These are phyloP conservation scores for Mucor indicus DNA, from an alignment of 371 early-diverging fungal genomes.

Conservation along the genomic window DNA sequence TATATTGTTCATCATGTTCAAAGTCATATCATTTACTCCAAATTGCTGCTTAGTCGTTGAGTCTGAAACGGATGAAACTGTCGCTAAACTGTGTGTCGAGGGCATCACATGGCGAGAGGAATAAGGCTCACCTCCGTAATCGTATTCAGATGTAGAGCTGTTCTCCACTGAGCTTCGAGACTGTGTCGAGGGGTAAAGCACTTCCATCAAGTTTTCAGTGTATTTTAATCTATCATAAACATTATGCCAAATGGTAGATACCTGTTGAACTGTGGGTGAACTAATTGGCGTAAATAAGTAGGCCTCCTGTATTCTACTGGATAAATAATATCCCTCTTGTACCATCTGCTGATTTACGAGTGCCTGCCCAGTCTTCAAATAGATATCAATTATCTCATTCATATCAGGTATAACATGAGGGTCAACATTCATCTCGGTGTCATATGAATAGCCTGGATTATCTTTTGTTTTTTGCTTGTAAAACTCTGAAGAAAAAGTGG, in stretches of 20 bases:
- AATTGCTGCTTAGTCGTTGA: background rate
- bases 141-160: constrained; percentile 9
- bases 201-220: constrained; percentile 23
- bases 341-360: constrained; percentile 34
- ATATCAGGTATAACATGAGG: constrained; percentile 20
- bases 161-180: constrained; percentile 12
- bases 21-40: constrained; percentile 25
- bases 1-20: constrained; percentile 57
- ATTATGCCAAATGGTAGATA: constrained; percentile 27
- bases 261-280: background rate
- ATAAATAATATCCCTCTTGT: constrained; percentile 29
- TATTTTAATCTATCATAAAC: constrained; percentile 14
- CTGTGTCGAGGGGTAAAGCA: constrained; percentile 25
- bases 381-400: constrained; percentile 26
- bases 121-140: constrained; percentile 9
- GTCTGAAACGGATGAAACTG: constrained; percentile 16
- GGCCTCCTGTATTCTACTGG: constrained; percentile 18
- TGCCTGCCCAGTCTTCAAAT: constrained; percentile 25
- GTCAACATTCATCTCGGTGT: constrained; percentile 8
- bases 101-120: constrained; percentile 14
- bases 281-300: constrained; percentile 11
- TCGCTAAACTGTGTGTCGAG: constrained; percentile 28
- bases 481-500: constrained; percentile 29
- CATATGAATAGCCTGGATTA: background rate
- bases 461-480: constrained; percentile 12